These are phyloP conservation scores for Gynochthodes officinalis DNA, from an alignment of 257 asterid species.

Conservation along the genomic window DNA sequence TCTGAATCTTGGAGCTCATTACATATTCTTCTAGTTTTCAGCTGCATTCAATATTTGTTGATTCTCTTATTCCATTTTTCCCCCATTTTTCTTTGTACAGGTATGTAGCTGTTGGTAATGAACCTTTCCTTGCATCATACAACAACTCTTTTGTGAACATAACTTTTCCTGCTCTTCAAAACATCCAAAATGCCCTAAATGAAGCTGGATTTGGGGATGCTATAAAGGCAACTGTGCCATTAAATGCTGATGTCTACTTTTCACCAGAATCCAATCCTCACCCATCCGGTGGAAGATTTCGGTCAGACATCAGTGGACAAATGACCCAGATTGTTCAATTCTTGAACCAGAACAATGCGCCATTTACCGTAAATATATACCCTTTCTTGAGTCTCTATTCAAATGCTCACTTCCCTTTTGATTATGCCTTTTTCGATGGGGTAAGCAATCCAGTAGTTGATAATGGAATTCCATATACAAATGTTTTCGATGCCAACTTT, in stretches of 20 bases:
- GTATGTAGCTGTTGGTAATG: constrained; percentile 49
- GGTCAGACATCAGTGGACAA: constrained; percentile 29
- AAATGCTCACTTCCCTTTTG: constrained; percentile 36
- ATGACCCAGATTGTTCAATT: constrained; percentile 44
- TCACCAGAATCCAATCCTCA: constrained; percentile 33
- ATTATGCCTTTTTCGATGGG: constrained; percentile 51
- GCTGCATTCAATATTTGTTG: background rate
- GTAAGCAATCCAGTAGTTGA: constrained; percentile 29
- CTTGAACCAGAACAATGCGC: constrained; percentile 37
- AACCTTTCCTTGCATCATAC: constrained; percentile 40
- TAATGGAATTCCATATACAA: constrained; percentile 28
- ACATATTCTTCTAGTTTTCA: background rate
- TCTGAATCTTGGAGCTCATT: background rate
- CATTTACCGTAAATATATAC: constrained; percentile 41
- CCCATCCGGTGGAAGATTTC: constrained; percentile 44
- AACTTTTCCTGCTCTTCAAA: constrained; percentile 43
- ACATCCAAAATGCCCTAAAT: constrained; percentile 46
- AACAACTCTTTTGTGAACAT: constrained; percentile 37
- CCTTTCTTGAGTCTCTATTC: constrained; percentile 45
- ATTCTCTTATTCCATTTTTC: background rate
- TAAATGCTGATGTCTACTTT: constrained; percentile 41
- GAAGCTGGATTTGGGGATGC: constrained; percentile 29
- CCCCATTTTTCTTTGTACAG: constrained; percentile 15
- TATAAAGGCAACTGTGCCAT: constrained; percentile 43
- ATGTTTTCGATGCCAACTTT: constrained; percentile 47